Conservation (phyloP, 192 early-diverging fungal species). For the Gaertneriomyces semiglobifer region DNA sequence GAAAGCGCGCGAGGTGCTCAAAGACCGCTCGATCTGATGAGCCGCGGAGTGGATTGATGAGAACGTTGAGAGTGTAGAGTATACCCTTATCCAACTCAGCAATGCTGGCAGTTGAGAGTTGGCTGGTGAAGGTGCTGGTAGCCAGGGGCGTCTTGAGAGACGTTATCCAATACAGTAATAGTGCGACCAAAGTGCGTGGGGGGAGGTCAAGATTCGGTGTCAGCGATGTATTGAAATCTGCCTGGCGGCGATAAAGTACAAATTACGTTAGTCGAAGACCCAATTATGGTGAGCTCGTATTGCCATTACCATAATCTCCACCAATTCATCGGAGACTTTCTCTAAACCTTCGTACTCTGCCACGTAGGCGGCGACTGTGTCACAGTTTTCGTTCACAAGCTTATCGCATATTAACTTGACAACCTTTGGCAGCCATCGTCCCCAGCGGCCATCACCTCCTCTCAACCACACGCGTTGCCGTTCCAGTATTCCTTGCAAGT, state of each 20-base stretch:
- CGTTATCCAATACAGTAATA: conserved; percentile 37
- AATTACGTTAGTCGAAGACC: not conserved
- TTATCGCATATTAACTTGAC: not conserved
- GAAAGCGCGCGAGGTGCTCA: not conserved
- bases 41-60: conserved; percentile 32
- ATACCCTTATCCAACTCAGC: conserved; percentile 22
- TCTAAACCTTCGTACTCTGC: not conserved
- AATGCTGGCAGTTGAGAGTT: not conserved
- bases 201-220: conserved; percentile 4
- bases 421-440: conserved; percentile 45
- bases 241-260: conserved; percentile 13
- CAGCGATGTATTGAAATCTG: conserved; percentile 32
- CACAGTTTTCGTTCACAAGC: not conserved
- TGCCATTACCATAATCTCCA: conserved; percentile 16
- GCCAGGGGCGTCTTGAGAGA: conserved; percentile 28
- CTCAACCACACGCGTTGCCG: conserved; percentile 34
- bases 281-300: not conserved
- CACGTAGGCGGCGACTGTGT: too few species aligned
- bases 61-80: conserved; percentile 36
- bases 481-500: conserved; percentile 27
- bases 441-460: conserved; percentile 25
- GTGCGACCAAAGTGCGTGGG: conserved; percentile 16
- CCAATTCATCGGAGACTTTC: conserved; percentile 7
- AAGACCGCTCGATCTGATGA: not conserved
- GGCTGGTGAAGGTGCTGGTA: not conserved